Conservation (phyloP, 2,329 filamentous ascomycete genomes). For the Penicillium concentricum region DNA sequence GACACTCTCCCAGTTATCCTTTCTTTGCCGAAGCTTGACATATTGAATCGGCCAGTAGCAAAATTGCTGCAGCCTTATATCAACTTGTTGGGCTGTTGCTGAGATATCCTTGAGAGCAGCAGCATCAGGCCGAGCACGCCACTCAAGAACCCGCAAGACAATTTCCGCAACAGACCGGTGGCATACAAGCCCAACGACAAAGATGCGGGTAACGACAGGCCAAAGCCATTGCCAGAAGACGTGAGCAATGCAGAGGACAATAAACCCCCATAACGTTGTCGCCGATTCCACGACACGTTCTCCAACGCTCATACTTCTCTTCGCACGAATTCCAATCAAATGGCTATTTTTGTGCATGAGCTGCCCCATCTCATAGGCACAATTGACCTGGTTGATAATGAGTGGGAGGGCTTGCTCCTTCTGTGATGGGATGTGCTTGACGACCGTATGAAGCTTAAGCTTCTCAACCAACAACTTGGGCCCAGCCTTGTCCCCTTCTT, state of each 20-base stretch:
- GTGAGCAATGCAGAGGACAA: conserved; percentile 67
- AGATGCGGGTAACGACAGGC: conserved; percentile 69
- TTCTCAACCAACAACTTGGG: conserved; percentile 75
- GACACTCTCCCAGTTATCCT: conserved; percentile 91
- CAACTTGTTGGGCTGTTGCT: conserved; percentile 93
- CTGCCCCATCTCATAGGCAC: conserved; percentile 83
- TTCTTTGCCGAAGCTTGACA: conserved; percentile 80
- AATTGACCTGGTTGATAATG: conserved; percentile 93
- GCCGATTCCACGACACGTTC: conserved; percentile 94
- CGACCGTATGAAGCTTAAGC: conserved; percentile 81
- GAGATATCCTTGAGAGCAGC: conserved; percentile 93
- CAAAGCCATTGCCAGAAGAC: conserved; percentile 73
- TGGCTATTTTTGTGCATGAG: conserved; percentile 86
- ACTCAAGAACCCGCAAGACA: conserved; percentile 77
- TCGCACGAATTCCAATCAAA: conserved; percentile 76
- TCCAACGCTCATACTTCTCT: conserved; percentile 85
- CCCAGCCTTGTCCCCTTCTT: conserved; percentile 66
- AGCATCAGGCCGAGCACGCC: conserved; percentile 72
- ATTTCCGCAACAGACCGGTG: conserved; percentile 80
- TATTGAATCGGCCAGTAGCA: conserved; percentile 99
- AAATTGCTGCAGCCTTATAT: conserved; percentile 95
- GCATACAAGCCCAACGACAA: conserved; percentile 74
- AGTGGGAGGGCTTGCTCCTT: conserved; percentile 78
- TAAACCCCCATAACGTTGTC: conserved; percentile 75
- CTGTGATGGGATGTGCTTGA: conserved; percentile 70